Evolutionary conservation across 2,329 filamentous ascomycete genomes (phyloP), one percentile per base, ranked within the genome.

Genomic region (Chaetomiaceae sp.): DNA sequence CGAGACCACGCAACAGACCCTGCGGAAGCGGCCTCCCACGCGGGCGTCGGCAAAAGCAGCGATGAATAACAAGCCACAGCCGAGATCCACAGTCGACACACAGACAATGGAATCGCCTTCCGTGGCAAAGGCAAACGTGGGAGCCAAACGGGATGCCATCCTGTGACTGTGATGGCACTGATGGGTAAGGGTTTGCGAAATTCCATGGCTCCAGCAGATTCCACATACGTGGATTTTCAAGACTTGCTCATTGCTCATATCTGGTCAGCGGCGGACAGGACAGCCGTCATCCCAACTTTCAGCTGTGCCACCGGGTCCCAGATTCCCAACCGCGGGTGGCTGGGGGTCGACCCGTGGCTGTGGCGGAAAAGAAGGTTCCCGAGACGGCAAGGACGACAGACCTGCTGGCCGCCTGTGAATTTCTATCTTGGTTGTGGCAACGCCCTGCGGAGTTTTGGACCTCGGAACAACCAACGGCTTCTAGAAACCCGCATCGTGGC

Each of bases 371-470:
- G 17, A 27, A 40, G 8, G 30, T 33, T 33, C n/a, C n/a, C n/a
- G n/a, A n/a, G n/a, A n/a, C n/a, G n/a, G n/a, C n/a, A n/a, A n/a
- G n/a, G n/a, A n/a, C n/a, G n/a, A n/a, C n/a, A n/a, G n/a, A n/a
- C n/a, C n/a, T n/a, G n/a, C 34, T 17, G 25, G 41, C 19, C 49
- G 49, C 34, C n/a, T 49, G 39, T 37, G 43, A 30, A 16, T 37
- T 38, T 46, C 25, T 51, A 37, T 42, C 50, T 43, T 31, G n/a
- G 41, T 49, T 38, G 55, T 51, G 55, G 55, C 55, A 46, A 55
- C 25, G n/a, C n/a, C n/a, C n/a, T n/a, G n/a, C n/a, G n/a, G n/a
- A n/a, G n/a, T n/a, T n/a, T n/a, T n/a, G n/a, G n/a, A n/a, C 14
- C 12, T n/a, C 13, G 5, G 8, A 12, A 39, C 35, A 3, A 14